phyloP scores from a whole-genome alignment of 2,329 filamentous ascomycete species.

The Fusarium dlaminii region DNA sequence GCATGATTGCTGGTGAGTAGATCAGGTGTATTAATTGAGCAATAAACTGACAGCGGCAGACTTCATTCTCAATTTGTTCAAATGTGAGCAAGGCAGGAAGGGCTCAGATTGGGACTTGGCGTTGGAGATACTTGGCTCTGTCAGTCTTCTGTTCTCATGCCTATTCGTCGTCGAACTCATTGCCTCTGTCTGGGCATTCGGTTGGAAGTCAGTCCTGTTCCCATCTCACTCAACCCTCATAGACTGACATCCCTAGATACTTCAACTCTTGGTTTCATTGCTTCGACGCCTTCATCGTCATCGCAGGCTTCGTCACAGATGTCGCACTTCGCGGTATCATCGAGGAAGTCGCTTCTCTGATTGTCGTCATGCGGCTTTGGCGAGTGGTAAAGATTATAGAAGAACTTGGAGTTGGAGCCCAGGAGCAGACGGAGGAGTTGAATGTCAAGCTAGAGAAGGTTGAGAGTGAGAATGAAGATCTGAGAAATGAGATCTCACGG shows the following conservation, averaged over 20 bases:
- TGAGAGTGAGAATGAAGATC: not conserved
- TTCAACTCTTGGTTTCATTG: slow-evolving; percentile 19
- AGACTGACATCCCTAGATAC: not conserved
- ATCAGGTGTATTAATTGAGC: rapidly evolving
- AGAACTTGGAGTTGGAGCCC: not conserved
- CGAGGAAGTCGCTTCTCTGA: slow-evolving; percentile 10
- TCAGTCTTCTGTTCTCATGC: not conserved
- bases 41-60: rapidly evolving
- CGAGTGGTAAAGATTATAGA: slow-evolving; percentile 15
- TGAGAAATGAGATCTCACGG: not conserved
- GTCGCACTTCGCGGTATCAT: not conserved
- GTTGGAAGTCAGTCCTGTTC: not conserved
- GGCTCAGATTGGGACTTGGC: not conserved
- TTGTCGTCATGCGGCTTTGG: slow-evolving; percentile 18
- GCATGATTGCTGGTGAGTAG: slow-evolving; percentile 6
- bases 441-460: not conserved
- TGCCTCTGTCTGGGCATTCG: slow-evolving; percentile 7
- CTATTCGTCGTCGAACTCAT: slow-evolving; percentile 1
- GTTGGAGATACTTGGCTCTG: not conserved
- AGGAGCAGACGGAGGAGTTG: slow-evolving; percentile 7
- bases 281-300: slow-evolving; percentile 5
- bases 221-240: rapidly evolving
- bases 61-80: slow-evolving; percentile 8
- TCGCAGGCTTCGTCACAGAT: slow-evolving; percentile 6
- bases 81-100: not conserved